Evolutionary conservation across 164 flowering plant species (phyloP).

Genomic region (Aristolochia contorta): DNA sequence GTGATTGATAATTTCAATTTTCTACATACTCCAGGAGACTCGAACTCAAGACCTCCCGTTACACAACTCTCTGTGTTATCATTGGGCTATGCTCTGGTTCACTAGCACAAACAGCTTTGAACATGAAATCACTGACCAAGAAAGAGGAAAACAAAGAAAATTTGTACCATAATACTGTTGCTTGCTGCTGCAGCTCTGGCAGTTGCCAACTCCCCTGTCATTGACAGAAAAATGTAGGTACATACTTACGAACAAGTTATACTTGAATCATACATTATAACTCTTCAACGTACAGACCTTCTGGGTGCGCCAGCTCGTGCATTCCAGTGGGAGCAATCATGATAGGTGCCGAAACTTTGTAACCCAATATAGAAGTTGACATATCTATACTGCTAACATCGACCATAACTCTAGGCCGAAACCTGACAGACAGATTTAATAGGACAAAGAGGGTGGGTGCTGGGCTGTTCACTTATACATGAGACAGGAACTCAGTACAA

Average conservation of each 20-base stretch:
- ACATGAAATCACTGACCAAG: neutral
- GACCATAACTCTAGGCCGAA: conserved; percentile 78
- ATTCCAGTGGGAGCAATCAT: conserved; percentile 90
- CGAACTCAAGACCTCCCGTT: too few species aligned
- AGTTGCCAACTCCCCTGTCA: conserved; percentile 71
- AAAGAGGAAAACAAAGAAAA: neutral
- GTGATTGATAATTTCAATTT: too few species aligned
- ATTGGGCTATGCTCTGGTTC: too few species aligned
- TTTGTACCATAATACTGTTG: conserved; percentile 61
- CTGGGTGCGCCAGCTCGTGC: conserved; percentile 94
- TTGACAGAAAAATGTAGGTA: neutral
- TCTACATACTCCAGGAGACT: too few species aligned
- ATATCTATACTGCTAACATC: conserved; percentile 79
- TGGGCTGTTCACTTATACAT: neutral
- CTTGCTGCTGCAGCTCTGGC: conserved; percentile 75
- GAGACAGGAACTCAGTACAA: too few species aligned
- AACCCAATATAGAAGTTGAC: conserved; percentile 62
- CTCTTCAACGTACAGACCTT: conserved; percentile 28
- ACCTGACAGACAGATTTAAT: conserved; percentile 23
- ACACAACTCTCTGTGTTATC: too few species aligned
- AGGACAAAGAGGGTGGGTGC: neutral
- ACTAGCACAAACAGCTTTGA: neutral
- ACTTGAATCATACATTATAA: neutral
- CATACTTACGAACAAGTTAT: neutral
- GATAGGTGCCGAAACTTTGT: conserved; percentile 81